Evolutionary conservation across 768 basidiomycete genomes (phyloP).

Genomic region (Auricularia sp.): DNA sequence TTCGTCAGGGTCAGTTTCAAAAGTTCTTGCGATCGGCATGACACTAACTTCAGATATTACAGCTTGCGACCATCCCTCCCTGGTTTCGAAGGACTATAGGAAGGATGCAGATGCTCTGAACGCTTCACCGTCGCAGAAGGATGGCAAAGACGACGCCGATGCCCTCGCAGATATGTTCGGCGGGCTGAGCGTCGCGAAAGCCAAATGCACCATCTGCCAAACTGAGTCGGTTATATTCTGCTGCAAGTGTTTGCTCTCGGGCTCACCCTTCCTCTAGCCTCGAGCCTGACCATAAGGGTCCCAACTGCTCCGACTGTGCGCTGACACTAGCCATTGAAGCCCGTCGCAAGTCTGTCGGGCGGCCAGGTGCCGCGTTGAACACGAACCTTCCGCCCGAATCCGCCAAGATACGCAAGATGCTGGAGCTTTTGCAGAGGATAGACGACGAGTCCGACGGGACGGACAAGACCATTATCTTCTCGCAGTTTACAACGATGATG

Average conservation of each 20-base stretch:
- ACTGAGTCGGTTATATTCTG: slow-evolving; percentile 38
- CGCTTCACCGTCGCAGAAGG: slow-evolving; percentile 42
- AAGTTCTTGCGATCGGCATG: neutral
- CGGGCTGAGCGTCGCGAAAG: slow-evolving; percentile 51
- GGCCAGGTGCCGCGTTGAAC: slow-evolving; percentile 13
- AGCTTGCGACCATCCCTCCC: slow-evolving; percentile 87
- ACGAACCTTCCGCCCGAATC: slow-evolving; percentile 52
- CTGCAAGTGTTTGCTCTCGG: neutral
- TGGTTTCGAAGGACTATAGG: slow-evolving; percentile 69
- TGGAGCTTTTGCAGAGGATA: slow-evolving; percentile 61
- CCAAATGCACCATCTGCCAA: slow-evolving; percentile 75
- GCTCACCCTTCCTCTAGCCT: slow-evolving; percentile 23
- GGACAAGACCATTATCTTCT: slow-evolving; percentile 96
- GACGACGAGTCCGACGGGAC: slow-evolving; percentile 42
- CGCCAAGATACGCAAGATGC: slow-evolving; percentile 78
- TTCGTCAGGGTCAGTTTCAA: slow-evolving; percentile 68
- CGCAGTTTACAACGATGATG: slow-evolving; percentile 80
- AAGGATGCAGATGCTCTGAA: slow-evolving; percentile 71
- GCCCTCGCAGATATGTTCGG: slow-evolving; percentile 69
- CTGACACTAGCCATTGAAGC: slow-evolving; percentile 39
- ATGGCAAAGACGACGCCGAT: slow-evolving; percentile 45
- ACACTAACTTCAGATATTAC: neutral
- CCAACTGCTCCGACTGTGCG: slow-evolving; percentile 50
- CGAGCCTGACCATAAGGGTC: slow-evolving; percentile 26
- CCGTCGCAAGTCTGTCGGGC: slow-evolving; percentile 26